Evolutionary conservation across 495 filamentous ascomycete genomes (phyloP), one percentile per base, ranked within the genome.

Genomic region (Trichoderma asperelloides): DNA sequence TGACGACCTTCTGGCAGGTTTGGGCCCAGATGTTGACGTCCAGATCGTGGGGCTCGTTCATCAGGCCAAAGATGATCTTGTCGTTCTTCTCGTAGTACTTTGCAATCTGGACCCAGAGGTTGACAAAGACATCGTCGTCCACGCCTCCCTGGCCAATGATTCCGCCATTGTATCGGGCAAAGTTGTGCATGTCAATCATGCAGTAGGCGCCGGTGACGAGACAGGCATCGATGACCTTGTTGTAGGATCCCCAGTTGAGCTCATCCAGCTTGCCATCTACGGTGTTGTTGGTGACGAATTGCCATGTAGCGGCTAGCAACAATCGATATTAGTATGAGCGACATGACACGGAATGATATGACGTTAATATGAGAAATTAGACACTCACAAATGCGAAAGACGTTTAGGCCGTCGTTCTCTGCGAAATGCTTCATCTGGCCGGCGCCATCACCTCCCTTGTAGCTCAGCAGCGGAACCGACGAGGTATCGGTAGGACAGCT

Each of bases 1-100:
- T 83, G 1, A 89, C 84, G 55, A 75, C 82, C 21, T 79, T 77
- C 70, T 88, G 86, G 57, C 82, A 80, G 0, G 83, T 84, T 4
- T 73, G 67, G 0, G 82, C 83, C 85, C 85, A 87, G 0, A 60
- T 68, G 28, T 55, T 69, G 64, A 87, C 77, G 68, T 83, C 77
- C 39, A 80, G 73, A 43, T 83, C 71, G 65, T 85, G 84, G 5
- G 86, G 85, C 72, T 89, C 86, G 71, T 87, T 89, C 82, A 88
- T 87, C 57, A 88, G 72, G 43, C 85, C 85, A 73, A 88, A 87
- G n/a, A 81, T 73, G 28, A 87, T 74, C 16, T 80, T 82, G 5
- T 75, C 63, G n/a, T 79, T 66, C 9, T 40, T 63, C 23, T 76
- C 79, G 68, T 87, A 88, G 64, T 85, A 82, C 13, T 72, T 78